Evolutionary conservation across 345 rosid genomes (phyloP).

Genomic region (Populus davidiana): DNA sequence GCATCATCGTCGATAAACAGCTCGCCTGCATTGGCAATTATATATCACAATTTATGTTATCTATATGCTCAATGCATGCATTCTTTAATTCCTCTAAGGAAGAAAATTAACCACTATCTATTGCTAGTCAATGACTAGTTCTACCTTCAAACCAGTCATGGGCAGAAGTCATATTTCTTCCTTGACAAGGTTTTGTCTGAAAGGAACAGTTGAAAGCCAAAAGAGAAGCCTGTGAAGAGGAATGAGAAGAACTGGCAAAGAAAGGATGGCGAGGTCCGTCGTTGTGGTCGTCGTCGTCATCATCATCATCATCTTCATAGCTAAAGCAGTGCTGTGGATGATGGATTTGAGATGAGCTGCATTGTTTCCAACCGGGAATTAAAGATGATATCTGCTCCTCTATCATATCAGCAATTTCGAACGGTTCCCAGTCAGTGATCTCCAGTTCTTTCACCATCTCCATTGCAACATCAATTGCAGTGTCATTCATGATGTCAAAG

Average conservation of each 20-base stretch:
- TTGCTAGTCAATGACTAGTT: not conserved
- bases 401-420: slow-evolving; percentile 73
- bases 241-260: slow-evolving; percentile 38
- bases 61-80: too few species aligned
- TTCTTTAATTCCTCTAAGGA: too few species aligned
- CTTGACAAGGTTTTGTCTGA: slow-evolving; percentile 4
- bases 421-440: slow-evolving; percentile 67
- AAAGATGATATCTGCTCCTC: slow-evolving; percentile 69
- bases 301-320: slow-evolving; percentile 41
- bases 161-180: slow-evolving; percentile 4
- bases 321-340: slow-evolving; percentile 38
- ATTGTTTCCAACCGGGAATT: slow-evolving; percentile 58
- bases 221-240: slow-evolving; percentile 61
- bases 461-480: slow-evolving; percentile 69
- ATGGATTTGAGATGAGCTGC: slow-evolving; percentile 28
- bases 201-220: slow-evolving; percentile 24
- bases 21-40: slow-evolving; percentile 35
- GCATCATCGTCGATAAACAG: slow-evolving; percentile 34
- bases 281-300: slow-evolving; percentile 35
- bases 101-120: too few species aligned
- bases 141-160: slow-evolving; percentile 41
- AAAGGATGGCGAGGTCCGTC: slow-evolving; percentile 33
- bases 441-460: slow-evolving; percentile 93
- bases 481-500: slow-evolving; percentile 64
- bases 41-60: too few species aligned